Conservation (phyloP, 768 basidiomycete species). For the Tricholoma terreum region DNA sequence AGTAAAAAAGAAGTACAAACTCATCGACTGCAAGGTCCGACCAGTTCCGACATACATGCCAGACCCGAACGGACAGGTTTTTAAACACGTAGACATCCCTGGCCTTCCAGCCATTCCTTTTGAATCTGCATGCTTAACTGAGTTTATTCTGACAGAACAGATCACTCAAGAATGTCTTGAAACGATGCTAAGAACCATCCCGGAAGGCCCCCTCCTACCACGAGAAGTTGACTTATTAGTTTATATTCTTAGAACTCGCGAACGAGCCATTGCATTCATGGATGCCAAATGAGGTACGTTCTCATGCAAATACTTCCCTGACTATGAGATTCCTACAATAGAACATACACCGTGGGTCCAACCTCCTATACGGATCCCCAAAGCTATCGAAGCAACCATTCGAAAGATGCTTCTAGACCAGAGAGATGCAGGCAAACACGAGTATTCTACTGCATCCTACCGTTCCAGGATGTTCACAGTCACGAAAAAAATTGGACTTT, state of each 20-base stretch:
- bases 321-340: not conserved
- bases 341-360: not conserved
- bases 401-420: slow-evolving; percentile 18
- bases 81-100: slow-evolving; percentile 7
- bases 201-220: not conserved
- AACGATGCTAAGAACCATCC: slow-evolving; percentile 9
- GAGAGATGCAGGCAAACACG: slow-evolving; percentile 17
- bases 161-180: slow-evolving; percentile 15
- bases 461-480: slow-evolving; percentile 22
- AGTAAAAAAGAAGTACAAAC: slow-evolving; percentile 15
- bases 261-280: slow-evolving; percentile 13
- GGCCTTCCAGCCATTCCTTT: slow-evolving; percentile 1
- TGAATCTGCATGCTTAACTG: not conserved
- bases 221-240: slow-evolving; percentile 18
- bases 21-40: slow-evolving; percentile 22
- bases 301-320: not conserved
- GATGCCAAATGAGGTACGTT: no score
- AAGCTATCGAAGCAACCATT: slow-evolving; percentile 21
- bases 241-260: slow-evolving; percentile 5
- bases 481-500: slow-evolving; percentile 24
- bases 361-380: slow-evolving; percentile 19
- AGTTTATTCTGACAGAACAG: slow-evolving; percentile 5
- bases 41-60: slow-evolving; percentile 23
- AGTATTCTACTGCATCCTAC: slow-evolving; percentile 20
- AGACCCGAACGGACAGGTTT: slow-evolving; percentile 7